A percentile compares a stretch with the other conserved stretches of the same genome.
Conservation (phyloP, 257 asterid species). For the Penstemon eatonii region DNA sequence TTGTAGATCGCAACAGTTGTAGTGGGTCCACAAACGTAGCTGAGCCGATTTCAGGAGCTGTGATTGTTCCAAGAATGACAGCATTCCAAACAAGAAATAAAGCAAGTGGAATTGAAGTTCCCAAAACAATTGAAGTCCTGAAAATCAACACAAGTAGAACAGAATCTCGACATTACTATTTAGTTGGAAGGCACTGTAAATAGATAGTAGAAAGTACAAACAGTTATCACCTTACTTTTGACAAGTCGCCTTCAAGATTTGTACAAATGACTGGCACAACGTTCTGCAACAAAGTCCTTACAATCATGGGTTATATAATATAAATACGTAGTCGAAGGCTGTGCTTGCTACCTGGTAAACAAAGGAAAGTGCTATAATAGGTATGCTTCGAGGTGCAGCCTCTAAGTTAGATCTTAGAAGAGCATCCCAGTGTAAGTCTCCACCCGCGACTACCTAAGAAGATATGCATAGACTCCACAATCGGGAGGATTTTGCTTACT, state of each 20-base stretch:
- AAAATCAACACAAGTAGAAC: constrained; percentile 30
- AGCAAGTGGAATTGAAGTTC: constrained; percentile 82
- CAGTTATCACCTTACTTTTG: constrained; percentile 78
- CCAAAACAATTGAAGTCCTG: constrained; percentile 82
- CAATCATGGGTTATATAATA: too few relatives aligned
- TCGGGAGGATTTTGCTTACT: too few relatives aligned
- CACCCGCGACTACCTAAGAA: constrained; percentile 71
- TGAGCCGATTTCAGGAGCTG: constrained; percentile 45
- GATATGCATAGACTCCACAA: neutral
- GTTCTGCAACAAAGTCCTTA: constrained; percentile 51
- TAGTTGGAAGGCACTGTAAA: neutral
- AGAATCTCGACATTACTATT: neutral
- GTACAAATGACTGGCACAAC: constrained; percentile 96
- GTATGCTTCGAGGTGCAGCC: constrained; percentile 87
- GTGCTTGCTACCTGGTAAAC: constrained; percentile 58
- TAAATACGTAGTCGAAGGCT: too few relatives aligned
- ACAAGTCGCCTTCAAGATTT: constrained; percentile 86
- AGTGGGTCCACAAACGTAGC: constrained; percentile 56
- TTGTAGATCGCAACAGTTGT: constrained; percentile 62
- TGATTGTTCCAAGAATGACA: constrained; percentile 79
- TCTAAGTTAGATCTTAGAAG: constrained; percentile 76
- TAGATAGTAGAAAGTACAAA: neutral
- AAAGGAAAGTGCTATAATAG: constrained; percentile 90
- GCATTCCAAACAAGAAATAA: constrained; percentile 90
- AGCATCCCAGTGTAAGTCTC: constrained; percentile 87